Percentiles rank a stretch among this genome's conserved stretches.
phyloP scores from a whole-genome alignment of 2,329 filamentous ascomycete genomes.

The Aspergillus proliferans region DNA sequence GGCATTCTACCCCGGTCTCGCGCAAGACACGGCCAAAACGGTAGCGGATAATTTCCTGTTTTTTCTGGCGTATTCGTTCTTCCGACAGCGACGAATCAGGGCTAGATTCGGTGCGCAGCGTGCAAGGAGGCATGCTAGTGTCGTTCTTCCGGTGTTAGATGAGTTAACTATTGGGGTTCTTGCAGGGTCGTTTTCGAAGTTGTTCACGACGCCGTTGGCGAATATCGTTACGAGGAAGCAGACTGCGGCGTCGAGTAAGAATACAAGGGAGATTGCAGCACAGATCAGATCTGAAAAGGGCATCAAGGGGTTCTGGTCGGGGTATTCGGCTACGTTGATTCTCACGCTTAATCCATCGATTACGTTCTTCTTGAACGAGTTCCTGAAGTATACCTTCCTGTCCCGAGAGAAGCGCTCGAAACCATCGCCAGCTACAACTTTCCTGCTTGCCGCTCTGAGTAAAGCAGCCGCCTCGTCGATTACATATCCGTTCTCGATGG shows the following conservation, averaged over 20 bases:
- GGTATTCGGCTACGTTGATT: constrained; percentile 73
- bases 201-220: constrained; percentile 72
- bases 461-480: constrained; percentile 70
- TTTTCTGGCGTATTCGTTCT: constrained; percentile 70
- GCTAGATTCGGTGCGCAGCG: constrained; percentile 20
- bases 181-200: constrained; percentile 67
- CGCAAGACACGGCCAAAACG: constrained; percentile 60
- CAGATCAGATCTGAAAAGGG: constrained; percentile 66
- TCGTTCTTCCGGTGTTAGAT: constrained; percentile 55
- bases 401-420: constrained; percentile 47
- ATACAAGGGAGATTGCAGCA: constrained; percentile 53
- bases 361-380: constrained; percentile 76
- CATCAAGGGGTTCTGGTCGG: constrained; percentile 73
- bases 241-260: constrained; percentile 47
- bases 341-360: constrained; percentile 80
- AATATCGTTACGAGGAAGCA: constrained; percentile 81
- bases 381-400: constrained; percentile 58
- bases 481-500: constrained; percentile 80
- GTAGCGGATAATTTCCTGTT: constrained; percentile 75
- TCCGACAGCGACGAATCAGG: constrained; percentile 43
- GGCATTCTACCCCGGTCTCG: constrained; percentile 64
- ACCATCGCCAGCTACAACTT: constrained; percentile 51
- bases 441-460: constrained; percentile 66
- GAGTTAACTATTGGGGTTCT: constrained; percentile 65
- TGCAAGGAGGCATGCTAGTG: constrained; percentile 18